Evolutionary conservation across 139 green algal genomes (phyloP).

Genomic region (Closterium sp.): DNA sequence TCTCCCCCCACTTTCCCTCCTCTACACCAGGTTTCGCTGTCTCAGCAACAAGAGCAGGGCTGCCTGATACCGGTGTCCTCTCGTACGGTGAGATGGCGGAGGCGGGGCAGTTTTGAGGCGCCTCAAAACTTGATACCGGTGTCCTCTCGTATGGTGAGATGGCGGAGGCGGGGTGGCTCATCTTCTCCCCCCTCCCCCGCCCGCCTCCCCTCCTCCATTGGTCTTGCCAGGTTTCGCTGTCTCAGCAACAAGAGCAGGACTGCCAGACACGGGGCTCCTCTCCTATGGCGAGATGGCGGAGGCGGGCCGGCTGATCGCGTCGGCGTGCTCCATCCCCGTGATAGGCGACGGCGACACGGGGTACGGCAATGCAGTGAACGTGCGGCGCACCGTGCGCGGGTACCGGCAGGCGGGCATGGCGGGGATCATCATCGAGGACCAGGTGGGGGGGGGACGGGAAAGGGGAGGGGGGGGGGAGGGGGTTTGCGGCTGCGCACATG

Average conservation of each 20-base stretch:
- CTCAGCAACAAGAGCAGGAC: slow-evolving; percentile 26
- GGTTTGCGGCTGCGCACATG: too few relatives aligned
- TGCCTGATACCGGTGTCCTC: slow-evolving; percentile 42
- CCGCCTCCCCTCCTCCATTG: not conserved
- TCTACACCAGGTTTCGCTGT: slow-evolving; percentile 29
- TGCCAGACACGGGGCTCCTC: slow-evolving; percentile 46
- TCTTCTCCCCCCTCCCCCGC: not conserved
- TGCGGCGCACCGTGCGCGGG: slow-evolving; percentile 80
- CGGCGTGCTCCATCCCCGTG: slow-evolving; percentile 62
- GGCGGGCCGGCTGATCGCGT: slow-evolving; percentile 17
- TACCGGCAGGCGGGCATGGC: slow-evolving; percentile 80
- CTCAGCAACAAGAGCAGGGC: slow-evolving; percentile 21
- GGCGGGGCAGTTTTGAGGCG: too few relatives aligned
- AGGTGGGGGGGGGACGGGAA: not conserved
- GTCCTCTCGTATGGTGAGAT: slow-evolving; percentile 47
- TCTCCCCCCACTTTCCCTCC: too few relatives aligned
- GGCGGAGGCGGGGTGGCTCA: slow-evolving; percentile 21
- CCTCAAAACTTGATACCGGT: slow-evolving; percentile 33
- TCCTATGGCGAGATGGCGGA: slow-evolving; percentile 51
- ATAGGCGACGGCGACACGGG: slow-evolving; percentile 96
- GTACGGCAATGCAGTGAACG: slow-evolving; percentile 95
- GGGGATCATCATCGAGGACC: slow-evolving; percentile 93
- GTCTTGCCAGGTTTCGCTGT: slow-evolving; percentile 44
- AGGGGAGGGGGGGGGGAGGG: not conserved
- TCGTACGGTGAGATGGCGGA: slow-evolving; percentile 50